These are phyloP conservation scores for Nadsonia commutata DNA, from an alignment of 1,139 yeast genomes.

Conservation along the genomic window DNA sequence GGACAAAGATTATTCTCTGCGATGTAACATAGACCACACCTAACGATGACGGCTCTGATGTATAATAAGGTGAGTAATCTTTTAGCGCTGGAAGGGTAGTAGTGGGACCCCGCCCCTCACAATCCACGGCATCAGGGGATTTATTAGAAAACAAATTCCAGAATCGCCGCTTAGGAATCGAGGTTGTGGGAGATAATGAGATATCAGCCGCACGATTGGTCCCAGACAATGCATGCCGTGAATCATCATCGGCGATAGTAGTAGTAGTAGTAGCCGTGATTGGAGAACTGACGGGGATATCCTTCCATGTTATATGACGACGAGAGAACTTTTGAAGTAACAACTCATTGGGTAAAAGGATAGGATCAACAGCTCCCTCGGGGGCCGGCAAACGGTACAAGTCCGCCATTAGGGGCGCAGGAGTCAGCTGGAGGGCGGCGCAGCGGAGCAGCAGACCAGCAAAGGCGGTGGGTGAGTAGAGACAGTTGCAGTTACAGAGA, in stretches of 20 bases:
- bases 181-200: not conserved
- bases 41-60: not conserved
- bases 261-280: not conserved
- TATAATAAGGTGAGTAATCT: not conserved
- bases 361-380: conserved; percentile 15
- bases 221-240: not conserved
- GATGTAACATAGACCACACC: conserved; percentile 20
- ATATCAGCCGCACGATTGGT: not conserved
- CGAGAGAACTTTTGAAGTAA: conserved; percentile 17
- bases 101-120: not conserved
- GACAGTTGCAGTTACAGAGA: no score
- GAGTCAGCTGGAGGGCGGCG: no score
- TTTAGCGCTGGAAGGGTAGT: not conserved
- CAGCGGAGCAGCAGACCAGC: no score
- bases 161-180: not conserved
- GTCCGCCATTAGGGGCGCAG: no score
- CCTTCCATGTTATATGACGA: conserved; percentile 5
- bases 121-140: not conserved
- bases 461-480: no score
- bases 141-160: not conserved
- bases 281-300: conserved; percentile 7
- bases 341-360: conserved; percentile 20
- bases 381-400: conserved; percentile 3
- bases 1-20: conserved; percentile 18
- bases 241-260: not conserved